Evolutionary conservation across 371 early-diverging fungal species (phyloP).

Genomic region (Encephalitozoon cuniculi): DNA sequence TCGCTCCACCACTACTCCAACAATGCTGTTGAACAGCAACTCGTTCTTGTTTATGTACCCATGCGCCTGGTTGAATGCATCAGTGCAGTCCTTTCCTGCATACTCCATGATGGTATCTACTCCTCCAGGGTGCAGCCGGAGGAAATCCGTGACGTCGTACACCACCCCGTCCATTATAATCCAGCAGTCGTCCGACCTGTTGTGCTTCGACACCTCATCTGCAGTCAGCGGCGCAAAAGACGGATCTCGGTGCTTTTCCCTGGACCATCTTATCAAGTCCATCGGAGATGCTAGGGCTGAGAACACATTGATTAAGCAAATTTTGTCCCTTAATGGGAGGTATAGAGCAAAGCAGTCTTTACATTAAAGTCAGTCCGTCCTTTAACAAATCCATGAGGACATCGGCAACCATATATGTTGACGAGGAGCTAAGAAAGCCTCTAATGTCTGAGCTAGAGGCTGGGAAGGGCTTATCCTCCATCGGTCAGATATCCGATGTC

Average conservation of each 20-base stretch:
- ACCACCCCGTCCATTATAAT: slow-evolving; percentile 78
- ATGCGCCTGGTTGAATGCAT: slow-evolving; percentile 75
- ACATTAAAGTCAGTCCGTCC: background rate
- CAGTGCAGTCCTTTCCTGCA: slow-evolving; percentile 83
- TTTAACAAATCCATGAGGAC: background rate
- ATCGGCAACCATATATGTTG: slow-evolving; percentile 16
- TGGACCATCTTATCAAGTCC: slow-evolving; percentile 33
- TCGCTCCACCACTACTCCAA: background rate
- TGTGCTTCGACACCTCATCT: slow-evolving; percentile 71
- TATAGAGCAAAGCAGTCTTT: background rate
- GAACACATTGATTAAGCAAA: background rate
- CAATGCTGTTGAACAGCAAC: slow-evolving; percentile 9
- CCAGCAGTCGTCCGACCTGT: slow-evolving; percentile 74
- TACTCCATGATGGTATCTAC: slow-evolving; percentile 73
- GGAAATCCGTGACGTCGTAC: slow-evolving; percentile 80
- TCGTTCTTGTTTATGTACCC: slow-evolving; percentile 40
- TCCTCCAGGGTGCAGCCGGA: slow-evolving; percentile 91
- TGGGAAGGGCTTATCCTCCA: background rate
- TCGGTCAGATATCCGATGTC: slow-evolving; percentile 37
- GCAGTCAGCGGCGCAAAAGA: slow-evolving; percentile 55
- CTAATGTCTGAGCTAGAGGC: background rate
- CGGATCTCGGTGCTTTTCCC: slow-evolving; percentile 20
- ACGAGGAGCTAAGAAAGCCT: slow-evolving; percentile 13
- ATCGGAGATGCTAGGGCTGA: background rate
- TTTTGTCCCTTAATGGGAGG: background rate